Conservation (phyloP, 2,329 filamentous ascomycete genomes). For the Phyllosticta citribraziliensis region DNA sequence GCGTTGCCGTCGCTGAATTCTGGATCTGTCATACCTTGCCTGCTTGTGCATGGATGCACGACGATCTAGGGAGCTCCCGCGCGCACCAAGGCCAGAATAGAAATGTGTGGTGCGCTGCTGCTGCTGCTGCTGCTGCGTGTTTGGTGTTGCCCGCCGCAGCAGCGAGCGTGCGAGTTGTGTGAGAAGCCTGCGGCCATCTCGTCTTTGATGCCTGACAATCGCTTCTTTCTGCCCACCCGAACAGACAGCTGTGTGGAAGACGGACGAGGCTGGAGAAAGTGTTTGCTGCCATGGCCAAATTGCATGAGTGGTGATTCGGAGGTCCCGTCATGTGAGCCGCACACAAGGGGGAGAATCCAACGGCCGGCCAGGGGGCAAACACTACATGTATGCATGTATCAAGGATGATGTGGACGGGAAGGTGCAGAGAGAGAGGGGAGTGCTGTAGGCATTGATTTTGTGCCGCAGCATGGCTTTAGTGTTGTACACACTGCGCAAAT, state of each 20-base stretch:
- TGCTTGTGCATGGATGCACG: neutral
- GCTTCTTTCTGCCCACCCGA: too few relatives aligned
- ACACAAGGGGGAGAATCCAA: neutral
- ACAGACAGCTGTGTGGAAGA: too few relatives aligned
- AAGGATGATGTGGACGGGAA: neutral
- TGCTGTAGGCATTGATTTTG: neutral
- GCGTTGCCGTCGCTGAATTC: neutral
- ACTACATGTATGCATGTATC: neutral
- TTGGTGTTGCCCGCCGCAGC: too few relatives aligned
- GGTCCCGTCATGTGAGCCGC: neutral
- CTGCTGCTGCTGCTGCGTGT: too few relatives aligned
- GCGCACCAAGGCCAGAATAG: neutral
- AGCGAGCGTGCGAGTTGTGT: too few relatives aligned
- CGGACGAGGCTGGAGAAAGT: neutral
- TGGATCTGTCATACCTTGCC: neutral
- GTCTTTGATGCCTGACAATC: too few relatives aligned
- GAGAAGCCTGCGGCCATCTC: too few relatives aligned
- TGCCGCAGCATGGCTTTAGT: neutral
- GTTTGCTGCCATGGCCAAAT: neutral
- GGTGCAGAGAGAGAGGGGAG: neutral
- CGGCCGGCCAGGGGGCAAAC: neutral
- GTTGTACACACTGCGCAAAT: neutral
- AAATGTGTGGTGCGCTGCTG: too few relatives aligned
- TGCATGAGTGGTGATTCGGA: neutral
- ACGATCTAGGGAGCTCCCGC: neutral